Evolutionary conservation across 192 early-diverging fungal genomes (phyloP).

Genomic region (Pecoramyces ruminantium): DNA sequence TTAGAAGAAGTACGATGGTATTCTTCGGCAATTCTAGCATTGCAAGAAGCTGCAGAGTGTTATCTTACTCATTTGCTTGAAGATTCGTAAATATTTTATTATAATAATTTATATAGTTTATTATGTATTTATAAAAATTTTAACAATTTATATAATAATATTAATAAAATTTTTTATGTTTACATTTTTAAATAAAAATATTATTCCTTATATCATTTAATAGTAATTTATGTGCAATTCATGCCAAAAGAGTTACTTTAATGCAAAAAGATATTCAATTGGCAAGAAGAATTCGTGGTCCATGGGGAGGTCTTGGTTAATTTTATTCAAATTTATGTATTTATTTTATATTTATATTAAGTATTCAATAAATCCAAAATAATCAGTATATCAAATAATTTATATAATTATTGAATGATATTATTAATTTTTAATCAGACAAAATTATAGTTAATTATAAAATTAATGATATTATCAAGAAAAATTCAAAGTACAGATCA

Average conservation of each 20-base stretch:
- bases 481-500: too few relatives aligned
- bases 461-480: too few relatives aligned
- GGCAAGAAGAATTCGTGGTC: slow-evolving; percentile 73
- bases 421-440: too few relatives aligned
- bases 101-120: too few relatives aligned
- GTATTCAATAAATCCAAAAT: too few relatives aligned
- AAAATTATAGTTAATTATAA: too few relatives aligned
- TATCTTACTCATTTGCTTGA: slow-evolving; percentile 75
- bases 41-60: slow-evolving; percentile 67
- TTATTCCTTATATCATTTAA: not conserved
- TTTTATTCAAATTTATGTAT: not conserved
- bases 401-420: too few relatives aligned
- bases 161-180: not conserved
- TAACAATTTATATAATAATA: not conserved
- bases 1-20: slow-evolving; percentile 51
- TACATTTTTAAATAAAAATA: not conserved
- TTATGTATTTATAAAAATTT: too few relatives aligned
- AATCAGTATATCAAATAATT: too few relatives aligned
- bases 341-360: too few relatives aligned
- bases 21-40: slow-evolving; percentile 51
- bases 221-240: slow-evolving; percentile 79
- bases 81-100: slow-evolving; percentile 49
- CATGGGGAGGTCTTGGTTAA: slow-evolving; percentile 51
- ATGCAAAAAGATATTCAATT: slow-evolving; percentile 86
- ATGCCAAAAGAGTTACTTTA: slow-evolving; percentile 85